A percentile compares a stretch with the other conserved stretches of the same genome.
phyloP scores from a whole-genome alignment of 805 yeast species.

The Teunomyces aglyptinius region DNA sequence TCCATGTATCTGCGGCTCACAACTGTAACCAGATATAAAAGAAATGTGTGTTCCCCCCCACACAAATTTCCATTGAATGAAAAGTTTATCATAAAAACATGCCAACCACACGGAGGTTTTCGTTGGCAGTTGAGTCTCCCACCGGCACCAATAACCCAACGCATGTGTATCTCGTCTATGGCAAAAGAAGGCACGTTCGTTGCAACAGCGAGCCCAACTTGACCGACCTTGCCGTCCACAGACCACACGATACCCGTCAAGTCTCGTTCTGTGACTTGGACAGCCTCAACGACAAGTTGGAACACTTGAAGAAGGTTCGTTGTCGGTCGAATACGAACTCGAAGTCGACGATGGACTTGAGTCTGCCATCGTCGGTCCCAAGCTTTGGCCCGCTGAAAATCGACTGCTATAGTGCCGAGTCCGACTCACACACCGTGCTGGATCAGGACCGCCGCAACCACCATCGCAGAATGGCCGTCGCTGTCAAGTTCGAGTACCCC shows the following conservation, averaged over 20 bases:
- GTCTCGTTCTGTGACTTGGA: constrained; percentile 10
- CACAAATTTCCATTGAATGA: background rate
- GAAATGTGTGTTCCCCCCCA: background rate
- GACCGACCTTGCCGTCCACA: background rate
- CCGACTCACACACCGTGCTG: background rate
- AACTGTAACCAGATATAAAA: background rate
- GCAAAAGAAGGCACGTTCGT: background rate
- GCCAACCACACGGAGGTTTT: constrained; percentile 2
- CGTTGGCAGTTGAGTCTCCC: constrained; percentile 7
- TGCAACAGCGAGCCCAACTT: constrained; percentile 1
- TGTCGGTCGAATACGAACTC: background rate
- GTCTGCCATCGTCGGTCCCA: background rate
- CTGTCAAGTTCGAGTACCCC: constrained; percentile 45
- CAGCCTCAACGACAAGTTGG: constrained; percentile 7
- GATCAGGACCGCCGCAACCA: constrained; percentile 25
- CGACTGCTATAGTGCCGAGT: background rate
- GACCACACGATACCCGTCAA: background rate
- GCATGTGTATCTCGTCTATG: constrained; percentile 8
- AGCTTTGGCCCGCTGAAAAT: background rate
- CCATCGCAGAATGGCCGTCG: constrained; percentile 45
- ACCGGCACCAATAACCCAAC: constrained; percentile 4
- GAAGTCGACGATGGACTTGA: background rate
- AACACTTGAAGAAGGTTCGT: background rate
- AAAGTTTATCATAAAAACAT: background rate
- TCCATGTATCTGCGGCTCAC: background rate